Base-by-base conservation (phyloP, 345 rosid species). In the Excoecaria cochinchinensis region DNA sequence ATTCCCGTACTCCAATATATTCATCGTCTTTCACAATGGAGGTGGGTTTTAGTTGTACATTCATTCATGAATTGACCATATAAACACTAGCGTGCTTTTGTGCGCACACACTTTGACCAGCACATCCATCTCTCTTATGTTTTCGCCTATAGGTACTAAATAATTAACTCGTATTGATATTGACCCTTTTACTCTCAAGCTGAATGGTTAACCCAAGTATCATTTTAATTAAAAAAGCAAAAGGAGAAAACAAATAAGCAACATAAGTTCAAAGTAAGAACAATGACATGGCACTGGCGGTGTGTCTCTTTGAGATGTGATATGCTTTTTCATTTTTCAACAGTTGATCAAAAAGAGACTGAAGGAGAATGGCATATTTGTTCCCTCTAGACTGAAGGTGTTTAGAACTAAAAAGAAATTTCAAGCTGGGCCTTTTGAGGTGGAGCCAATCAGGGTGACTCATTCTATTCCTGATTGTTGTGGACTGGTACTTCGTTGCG, bases 381-480 rank as follows among this genome's bases (percentile, higher is more conserved):
- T 90, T 77, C 96, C 92, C 31, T 95, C 98, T 59, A 91, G 99
- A 79, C 91, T 95, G 63, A 93, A 93, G 86, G 76, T 82, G 66
- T 95, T 90, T 73, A 89, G 65, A 81, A 83, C 87, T 57, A 89
- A 80, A 82, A 89, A 79, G 76, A 93, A 85, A 84, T 95, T 95
- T 80, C 80, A 68, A 86, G 97, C 98, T 79, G 99, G 99, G 38
- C 98, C 99, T 81, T 95, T 95, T 85, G 99, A 95, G 81, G 80
- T 95, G 83, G 99, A 95, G 85, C 98, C 99, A 42, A 82, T 95
- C 73, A 90, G 89, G 31, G 99, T 95, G 71, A 95, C 99, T 6
- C 99, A 95, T 82, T 95, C 98, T 60, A 95, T 95, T 85, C 99
- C 99, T 79, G 99, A 95, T 85, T 95, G 99, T 83, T 90, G 92